Evolutionary conservation across 2,329 filamentous ascomycete species (phyloP).

Genomic region (Penicillium brasilianum): DNA sequence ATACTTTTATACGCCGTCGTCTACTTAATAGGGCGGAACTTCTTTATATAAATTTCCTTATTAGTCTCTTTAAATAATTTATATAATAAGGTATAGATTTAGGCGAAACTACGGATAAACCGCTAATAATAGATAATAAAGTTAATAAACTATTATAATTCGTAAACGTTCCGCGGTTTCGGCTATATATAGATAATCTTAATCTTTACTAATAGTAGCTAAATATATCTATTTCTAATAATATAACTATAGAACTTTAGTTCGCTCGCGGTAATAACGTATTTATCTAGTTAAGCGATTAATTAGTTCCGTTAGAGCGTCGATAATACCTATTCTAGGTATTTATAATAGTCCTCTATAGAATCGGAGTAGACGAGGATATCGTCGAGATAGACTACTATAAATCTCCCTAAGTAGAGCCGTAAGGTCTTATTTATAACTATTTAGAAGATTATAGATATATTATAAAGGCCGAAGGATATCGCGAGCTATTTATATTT

Average conservation of each 20-base stretch:
- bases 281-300: too few relatives aligned
- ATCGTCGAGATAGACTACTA: not conserved
- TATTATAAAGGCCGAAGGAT: slow-evolving; percentile 6
- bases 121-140: not conserved
- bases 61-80: slow-evolving; percentile 14
- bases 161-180: too few relatives aligned
- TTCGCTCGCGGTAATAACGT: not conserved
- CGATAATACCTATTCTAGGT: not conserved
- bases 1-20: too few relatives aligned
- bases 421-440: too few relatives aligned
- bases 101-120: not conserved
- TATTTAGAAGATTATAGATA: not conserved
- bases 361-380: slow-evolving; percentile 6
- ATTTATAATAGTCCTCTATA: not conserved
- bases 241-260: too few relatives aligned
- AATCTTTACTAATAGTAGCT: too few relatives aligned
- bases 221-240: too few relatives aligned
- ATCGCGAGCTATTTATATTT: slow-evolving; percentile 13
- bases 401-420: too few relatives aligned
- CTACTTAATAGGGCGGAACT: not conserved
- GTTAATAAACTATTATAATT: not conserved
- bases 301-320: not conserved
- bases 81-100: not conserved
- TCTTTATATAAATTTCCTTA: not conserved
- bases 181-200: too few relatives aligned